Conservation (phyloP, 129 eudicot genomes). For the Pittosporum tobira region DNA sequence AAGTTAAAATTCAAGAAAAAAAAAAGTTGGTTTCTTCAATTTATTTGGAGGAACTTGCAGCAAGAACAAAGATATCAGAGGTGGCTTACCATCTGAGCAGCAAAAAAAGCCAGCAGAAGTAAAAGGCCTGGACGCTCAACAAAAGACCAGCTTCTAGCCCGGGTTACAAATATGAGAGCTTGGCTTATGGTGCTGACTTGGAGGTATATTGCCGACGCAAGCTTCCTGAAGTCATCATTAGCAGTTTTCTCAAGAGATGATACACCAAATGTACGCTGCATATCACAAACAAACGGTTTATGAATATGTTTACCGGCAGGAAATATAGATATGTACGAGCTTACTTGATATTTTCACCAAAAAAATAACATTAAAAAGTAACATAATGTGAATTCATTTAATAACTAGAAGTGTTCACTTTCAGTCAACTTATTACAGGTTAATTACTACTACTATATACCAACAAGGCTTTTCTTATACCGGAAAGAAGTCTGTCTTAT, state of each 20-base stretch:
- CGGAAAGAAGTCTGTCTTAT: conserved; percentile 52
- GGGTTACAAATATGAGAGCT: conserved; percentile 73
- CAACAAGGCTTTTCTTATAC: no score
- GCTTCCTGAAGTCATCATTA: conserved; percentile 43
- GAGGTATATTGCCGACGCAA: conserved; percentile 72
- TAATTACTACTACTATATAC: no score
- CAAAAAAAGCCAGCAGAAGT: conserved; percentile 46
- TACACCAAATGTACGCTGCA: conserved; percentile 57
- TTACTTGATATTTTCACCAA: background rate
- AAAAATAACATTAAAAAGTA: no score
- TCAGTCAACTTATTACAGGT: background rate
- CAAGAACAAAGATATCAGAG: background rate
- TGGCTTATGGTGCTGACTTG: conserved; percentile 82
- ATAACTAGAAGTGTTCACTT: no score
- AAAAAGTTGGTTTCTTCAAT: background rate
- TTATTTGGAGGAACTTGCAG: background rate
- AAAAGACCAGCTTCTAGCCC: conserved; percentile 72
- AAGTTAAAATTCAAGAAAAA: conserved; percentile 3
- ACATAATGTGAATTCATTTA: no score
- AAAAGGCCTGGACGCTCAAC: conserved; percentile 67
- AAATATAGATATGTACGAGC: background rate
- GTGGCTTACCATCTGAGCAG: conserved; percentile 60
- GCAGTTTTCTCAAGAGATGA: conserved; percentile 41
- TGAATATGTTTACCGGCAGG: background rate
- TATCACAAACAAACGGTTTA: conserved; percentile 9